These are phyloP conservation scores for Hypholoma sublateritium DNA, from an alignment of 768 basidiomycete species.

Conservation along the genomic window DNA sequence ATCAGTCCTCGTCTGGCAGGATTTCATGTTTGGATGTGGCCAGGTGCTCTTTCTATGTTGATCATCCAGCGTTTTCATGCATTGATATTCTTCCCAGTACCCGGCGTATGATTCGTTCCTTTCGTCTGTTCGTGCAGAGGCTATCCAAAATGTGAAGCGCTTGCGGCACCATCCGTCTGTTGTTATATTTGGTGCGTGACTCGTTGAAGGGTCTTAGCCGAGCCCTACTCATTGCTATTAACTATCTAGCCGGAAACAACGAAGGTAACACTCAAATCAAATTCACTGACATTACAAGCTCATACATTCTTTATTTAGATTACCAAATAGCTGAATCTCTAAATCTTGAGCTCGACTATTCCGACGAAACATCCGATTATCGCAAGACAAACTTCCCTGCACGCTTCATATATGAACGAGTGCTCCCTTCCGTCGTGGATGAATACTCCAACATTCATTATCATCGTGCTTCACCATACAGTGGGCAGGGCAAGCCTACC, in stretches of 20 bases:
- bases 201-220: neutral
- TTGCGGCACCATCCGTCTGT: constrained; percentile 86
- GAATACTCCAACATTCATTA: constrained; percentile 69
- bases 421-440: constrained; percentile 74
- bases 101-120: constrained; percentile 85
- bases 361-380: constrained; percentile 82
- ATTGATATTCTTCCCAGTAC: constrained; percentile 49
- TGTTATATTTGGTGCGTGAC: constrained; percentile 74
- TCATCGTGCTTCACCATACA: constrained; percentile 88
- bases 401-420: constrained; percentile 85
- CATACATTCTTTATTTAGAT: constrained; percentile 40
- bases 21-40: constrained; percentile 96
- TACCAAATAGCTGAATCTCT: constrained; percentile 85
- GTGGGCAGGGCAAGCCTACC: constrained; percentile 69
- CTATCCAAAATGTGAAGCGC: constrained; percentile 79
- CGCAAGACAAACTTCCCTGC: constrained; percentile 86
- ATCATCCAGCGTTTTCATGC: constrained; percentile 4
- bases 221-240: neutral
- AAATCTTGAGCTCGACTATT: constrained; percentile 80
- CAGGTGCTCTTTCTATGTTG: constrained; percentile 46
- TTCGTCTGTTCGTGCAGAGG: constrained; percentile 73
- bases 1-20: constrained; percentile 93
- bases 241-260: constrained; percentile 69
- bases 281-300: neutral
- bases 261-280: constrained; percentile 45